Evolutionary conservation across 1,284 basidiomycete species (phyloP), one percentile per base, ranked within the genome.

Genomic region (Sparassis latifolia): DNA sequence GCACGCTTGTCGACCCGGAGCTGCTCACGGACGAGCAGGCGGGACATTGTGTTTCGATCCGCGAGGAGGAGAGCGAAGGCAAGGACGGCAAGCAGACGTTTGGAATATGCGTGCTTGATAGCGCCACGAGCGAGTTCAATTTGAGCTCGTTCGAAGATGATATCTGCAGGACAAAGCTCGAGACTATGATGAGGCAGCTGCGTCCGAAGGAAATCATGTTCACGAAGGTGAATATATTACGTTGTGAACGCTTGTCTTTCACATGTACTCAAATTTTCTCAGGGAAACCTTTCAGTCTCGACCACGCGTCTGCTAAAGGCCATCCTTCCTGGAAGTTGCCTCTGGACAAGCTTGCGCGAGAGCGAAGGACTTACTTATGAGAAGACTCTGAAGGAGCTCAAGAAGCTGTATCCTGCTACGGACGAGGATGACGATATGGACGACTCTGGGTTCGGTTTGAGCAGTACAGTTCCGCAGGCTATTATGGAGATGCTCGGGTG

Each of bases 51-150:
- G 81, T 99, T 12, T 85, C 92, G 2, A 86, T 99, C 67, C 88
- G 88, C 51, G 95, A 89, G 59, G 66, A 71, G 3, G 69, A 72
- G 10, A 65, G 62, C 29, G 60, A 60, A 32, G 54, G 47, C n/a
- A 69, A 72, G 33, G 76, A 79, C 33, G 71, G 72, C 2, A 69
- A 68, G 4, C 77, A 79, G 52, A 76, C 74, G 20, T 99, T 97
- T 65, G 97, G 97, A 1, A 73, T 98, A 40, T 97, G 93, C 62
- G 85, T 95, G n/a, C 72, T 99, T 59, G 97, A 99, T 66, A 95
- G 94, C 52, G 82, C 95, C 5, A 99, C 97, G 0, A 96, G 94
- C 53, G 90, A 97, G 66, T 99, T 99, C 74, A 89, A 93, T 60
- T 67, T 99, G 60, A 89, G 90, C 49, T 76, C 80, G 1, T 97